Percentiles rank a stretch among this genome's conserved stretches.
These are phyloP conservation scores for Danielia oregonensis DNA, from an alignment of 805 yeast species.

Conservation along the genomic window DNA sequence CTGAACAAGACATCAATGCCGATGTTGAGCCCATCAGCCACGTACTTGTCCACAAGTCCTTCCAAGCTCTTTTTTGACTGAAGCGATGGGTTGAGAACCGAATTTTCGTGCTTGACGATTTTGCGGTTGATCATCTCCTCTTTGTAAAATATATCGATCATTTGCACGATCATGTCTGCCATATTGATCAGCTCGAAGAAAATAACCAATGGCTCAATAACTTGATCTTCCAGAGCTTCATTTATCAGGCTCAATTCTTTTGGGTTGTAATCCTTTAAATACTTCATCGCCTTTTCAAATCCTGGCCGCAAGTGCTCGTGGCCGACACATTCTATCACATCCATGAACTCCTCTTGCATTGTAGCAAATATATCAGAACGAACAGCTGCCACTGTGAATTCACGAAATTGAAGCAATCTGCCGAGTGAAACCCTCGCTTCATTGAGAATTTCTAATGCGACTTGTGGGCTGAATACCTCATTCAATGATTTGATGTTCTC, in stretches of 20 bases:
- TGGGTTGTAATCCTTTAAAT: conserved; percentile 72
- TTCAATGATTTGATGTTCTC: conserved; percentile 74
- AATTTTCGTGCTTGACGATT: conserved; percentile 66
- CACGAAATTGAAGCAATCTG: conserved; percentile 40
- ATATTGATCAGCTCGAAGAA: conserved; percentile 89
- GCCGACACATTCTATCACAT: conserved; percentile 59
- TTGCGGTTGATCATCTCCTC: conserved; percentile 65
- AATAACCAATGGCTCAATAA: conserved; percentile 79
- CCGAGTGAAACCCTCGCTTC: conserved; percentile 63
- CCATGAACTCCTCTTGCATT: conserved; percentile 62
- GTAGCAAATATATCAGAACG: conserved; percentile 34
- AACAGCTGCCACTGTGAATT: conserved; percentile 32
- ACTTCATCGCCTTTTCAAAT: conserved; percentile 71
- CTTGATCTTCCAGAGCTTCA: conserved; percentile 20
- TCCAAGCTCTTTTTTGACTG: conserved; percentile 81
- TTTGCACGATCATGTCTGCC: conserved; percentile 89
- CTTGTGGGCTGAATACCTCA: conserved; percentile 73
- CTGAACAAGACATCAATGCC: conserved; percentile 86
- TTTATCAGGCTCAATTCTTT: conserved; percentile 28
- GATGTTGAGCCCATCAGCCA: conserved; percentile 89
- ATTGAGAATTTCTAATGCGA: conserved; percentile 68
- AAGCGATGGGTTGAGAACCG: conserved; percentile 73
- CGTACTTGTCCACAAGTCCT: conserved; percentile 74
- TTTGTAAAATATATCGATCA: conserved; percentile 86
- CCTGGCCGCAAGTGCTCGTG: conserved; percentile 79